Conservation (phyloP, 2,329 filamentous ascomycete species). For the Botrytis medusae region DNA sequence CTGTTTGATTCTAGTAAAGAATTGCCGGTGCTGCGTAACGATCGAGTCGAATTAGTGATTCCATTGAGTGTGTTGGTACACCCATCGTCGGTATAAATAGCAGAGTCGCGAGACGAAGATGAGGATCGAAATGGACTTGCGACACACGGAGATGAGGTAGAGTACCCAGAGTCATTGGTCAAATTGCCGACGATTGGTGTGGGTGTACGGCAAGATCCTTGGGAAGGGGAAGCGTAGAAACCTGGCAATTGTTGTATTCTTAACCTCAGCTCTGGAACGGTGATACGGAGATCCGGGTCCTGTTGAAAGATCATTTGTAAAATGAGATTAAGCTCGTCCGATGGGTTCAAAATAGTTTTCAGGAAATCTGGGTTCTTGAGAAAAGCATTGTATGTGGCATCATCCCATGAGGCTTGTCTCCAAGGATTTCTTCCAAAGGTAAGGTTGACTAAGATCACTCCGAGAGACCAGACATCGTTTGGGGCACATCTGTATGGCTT, state of each 20-base stretch:
- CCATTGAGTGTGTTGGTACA: neutral
- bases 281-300: constrained; percentile 79
- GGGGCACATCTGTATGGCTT: constrained; percentile 84
- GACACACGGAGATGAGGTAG: neutral
- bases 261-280: constrained; percentile 73
- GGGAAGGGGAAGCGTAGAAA: constrained; percentile 27
- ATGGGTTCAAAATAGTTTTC: constrained; percentile 87
- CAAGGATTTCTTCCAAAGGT: constrained; percentile 98
- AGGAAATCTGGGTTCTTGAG: constrained; percentile 83
- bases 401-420: constrained; percentile 92
- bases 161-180: constrained; percentile 15
- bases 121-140: neutral
- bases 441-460: constrained; percentile 95
- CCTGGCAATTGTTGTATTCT: constrained; percentile 67
- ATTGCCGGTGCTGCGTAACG: neutral
- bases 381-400: constrained; percentile 92
- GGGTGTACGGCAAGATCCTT: neutral
- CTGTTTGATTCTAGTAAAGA: neutral
- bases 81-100: neutral
- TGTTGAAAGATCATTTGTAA: constrained; percentile 83
- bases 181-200: neutral
- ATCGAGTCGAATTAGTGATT: neutral
- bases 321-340: constrained; percentile 85
- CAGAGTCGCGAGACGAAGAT: constrained; percentile 14
- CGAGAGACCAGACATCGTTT: constrained; percentile 98